phyloP scores from a whole-genome alignment of 148 eudicot genomes.

The Rhododendron ferrugineum region DNA sequence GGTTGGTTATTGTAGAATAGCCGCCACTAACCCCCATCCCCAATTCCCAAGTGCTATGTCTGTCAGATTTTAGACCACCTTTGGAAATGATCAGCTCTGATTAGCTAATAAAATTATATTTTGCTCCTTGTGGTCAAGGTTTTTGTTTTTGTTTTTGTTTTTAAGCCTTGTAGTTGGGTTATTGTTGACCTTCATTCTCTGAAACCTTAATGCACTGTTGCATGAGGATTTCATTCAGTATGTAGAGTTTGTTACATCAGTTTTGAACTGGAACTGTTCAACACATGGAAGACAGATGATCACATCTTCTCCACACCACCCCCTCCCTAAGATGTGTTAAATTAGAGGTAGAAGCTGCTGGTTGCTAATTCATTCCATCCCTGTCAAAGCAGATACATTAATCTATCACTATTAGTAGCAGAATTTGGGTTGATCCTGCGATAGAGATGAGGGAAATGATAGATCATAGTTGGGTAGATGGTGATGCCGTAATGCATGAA shows the following conservation, averaged over 20 bases:
- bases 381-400: not conserved
- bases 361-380: not conserved
- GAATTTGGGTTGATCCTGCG: not conserved
- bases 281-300: not conserved
- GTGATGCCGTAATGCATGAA: not conserved
- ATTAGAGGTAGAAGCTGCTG: not conserved
- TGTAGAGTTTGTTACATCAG: not conserved
- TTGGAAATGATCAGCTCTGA: not conserved
- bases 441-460: not conserved
- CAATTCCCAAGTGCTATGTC: constrained; percentile 7
- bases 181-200: not conserved
- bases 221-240: not conserved
- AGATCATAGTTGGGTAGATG: not conserved
- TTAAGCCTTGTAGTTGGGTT: not conserved
- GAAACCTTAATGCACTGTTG: not conserved
- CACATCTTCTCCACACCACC: not conserved
- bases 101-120: constrained; percentile 5
- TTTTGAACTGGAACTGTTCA: not conserved
- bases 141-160: not conserved
- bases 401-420: not conserved
- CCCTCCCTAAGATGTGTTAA: not conserved
- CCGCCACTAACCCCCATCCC: constrained; percentile 32
- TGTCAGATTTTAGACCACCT: not conserved
- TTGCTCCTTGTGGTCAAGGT: not conserved
- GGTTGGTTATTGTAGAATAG: constrained; percentile 24